Conservation (phyloP, 192 early-diverging fungal species). For the Entomortierella beljakovae region DNA sequence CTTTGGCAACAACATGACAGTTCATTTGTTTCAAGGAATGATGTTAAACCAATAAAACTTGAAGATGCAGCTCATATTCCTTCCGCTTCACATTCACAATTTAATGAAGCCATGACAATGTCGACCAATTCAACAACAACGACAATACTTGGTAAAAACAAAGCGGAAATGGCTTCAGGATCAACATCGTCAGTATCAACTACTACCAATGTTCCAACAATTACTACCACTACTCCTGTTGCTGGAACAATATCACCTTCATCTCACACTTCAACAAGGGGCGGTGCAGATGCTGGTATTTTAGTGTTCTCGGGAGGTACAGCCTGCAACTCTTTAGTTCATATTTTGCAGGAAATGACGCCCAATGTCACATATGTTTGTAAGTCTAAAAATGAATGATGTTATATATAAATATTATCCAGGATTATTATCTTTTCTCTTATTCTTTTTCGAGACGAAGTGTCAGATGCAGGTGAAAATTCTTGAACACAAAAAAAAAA, state of each 20-base stretch:
- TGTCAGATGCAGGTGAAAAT: too few relatives aligned
- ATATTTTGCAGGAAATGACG: slow-evolving; percentile 69
- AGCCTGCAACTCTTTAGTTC: slow-evolving; percentile 75
- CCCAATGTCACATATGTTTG: slow-evolving; percentile 72
- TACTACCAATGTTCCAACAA: not conserved
- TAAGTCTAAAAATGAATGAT: too few relatives aligned
- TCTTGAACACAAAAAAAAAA: too few relatives aligned
- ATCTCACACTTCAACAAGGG: slow-evolving; percentile 9
- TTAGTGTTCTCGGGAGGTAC: slow-evolving; percentile 83
- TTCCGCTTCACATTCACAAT: not conserved
- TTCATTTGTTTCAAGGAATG: slow-evolving; percentile 5
- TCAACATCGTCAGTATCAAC: not conserved
- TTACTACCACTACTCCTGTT: not conserved
- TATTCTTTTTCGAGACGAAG: not conserved
- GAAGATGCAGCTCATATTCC: slow-evolving; percentile 7
- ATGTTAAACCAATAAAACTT: slow-evolving; percentile 12
- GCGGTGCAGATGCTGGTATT: slow-evolving; percentile 56
- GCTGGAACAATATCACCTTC: not conserved
- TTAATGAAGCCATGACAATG: not conserved
- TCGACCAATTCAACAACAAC: not conserved
- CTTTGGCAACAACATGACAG: not conserved
- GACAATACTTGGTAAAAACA: too few relatives aligned
- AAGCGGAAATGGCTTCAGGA: too few relatives aligned
- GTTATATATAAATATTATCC: not conserved
- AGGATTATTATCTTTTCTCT: not conserved